Base-by-base conservation (phyloP, 2,329 filamentous ascomycete genomes). In the Penicillium griseofulvum region DNA sequence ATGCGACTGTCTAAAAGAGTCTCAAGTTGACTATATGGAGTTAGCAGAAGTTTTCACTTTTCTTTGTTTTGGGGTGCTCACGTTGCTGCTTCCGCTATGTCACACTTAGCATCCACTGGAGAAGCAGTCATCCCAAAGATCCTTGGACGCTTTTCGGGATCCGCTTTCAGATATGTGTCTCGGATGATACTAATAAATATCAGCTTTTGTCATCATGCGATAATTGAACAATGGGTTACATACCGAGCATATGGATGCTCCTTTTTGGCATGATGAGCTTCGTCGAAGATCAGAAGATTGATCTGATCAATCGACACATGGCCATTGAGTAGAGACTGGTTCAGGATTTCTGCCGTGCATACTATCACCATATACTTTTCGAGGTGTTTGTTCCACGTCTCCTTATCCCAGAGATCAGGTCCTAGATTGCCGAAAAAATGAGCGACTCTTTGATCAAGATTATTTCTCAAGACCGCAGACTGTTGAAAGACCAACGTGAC, bases 81-180 rank as follows among this genome's bases (percentile, higher is more conserved):
- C 56, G 77, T 76, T 0, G 90, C 89, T 36, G 89, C 90, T 56
- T 84, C 78, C 16, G 80, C 78, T 28, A 96, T 81, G 61, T 96
- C 86, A 0, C 83, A 82, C 66, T 90, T 88, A 0, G 90, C 86
- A 74, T 97, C 92, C 3, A 97, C 87, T 0, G 94, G 94, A 0
- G 94, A 97, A 8, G 94, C 94, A 1, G 94, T 99, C 93, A 97
- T 97, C 26, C 93, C 93, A 62, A 99, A 89, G 19, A 99, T 86
- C 36, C 87, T 87, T 4, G 94, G 94, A 5, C 85, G 81, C 45
- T 74, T 76, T 0, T 68, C 64, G 0, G 70, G 59, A 0, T 79
- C 74, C 29, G 80, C 76, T 2, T 80, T 73, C 1, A 84, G 60
- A 67, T 97, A 97, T 63, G 90, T 91, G 55, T 96, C 88, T 65